Evolutionary conservation across 371 early-diverging fungal genomes (phyloP).

Genomic region (Mortierella sp.): DNA sequence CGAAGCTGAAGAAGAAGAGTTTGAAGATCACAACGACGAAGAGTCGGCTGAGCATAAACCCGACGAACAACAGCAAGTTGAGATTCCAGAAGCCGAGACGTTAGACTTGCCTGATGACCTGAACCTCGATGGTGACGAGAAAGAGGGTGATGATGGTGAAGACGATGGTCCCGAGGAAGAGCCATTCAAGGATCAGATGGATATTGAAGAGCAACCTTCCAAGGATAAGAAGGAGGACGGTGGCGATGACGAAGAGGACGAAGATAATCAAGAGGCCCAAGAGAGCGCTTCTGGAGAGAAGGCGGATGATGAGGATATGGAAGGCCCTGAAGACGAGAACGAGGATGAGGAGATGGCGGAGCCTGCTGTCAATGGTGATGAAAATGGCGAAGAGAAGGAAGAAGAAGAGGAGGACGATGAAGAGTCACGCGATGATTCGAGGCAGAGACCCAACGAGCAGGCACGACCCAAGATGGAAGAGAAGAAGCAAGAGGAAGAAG

Average conservation of each 20-base stretch:
- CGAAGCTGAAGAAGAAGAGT: slow-evolving; percentile 62
- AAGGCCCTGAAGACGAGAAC: slow-evolving; percentile 61
- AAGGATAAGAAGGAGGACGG: slow-evolving; percentile 62
- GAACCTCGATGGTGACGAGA: slow-evolving; percentile 58
- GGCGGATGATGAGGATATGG: slow-evolving; percentile 60
- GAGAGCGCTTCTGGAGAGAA: slow-evolving; percentile 58
- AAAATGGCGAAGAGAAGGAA: slow-evolving; percentile 60
- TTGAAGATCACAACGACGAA: slow-evolving; percentile 62
- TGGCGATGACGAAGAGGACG: slow-evolving; percentile 56
- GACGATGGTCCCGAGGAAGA: slow-evolving; percentile 64
- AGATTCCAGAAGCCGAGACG: slow-evolving; percentile 61
- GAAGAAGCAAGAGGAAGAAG: slow-evolving; percentile 60
- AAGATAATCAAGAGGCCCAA: slow-evolving; percentile 63
- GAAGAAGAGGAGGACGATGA: slow-evolving; percentile 63
- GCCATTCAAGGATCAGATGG: slow-evolving; percentile 59
- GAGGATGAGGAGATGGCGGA: slow-evolving; percentile 55
- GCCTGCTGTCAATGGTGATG: slow-evolving; percentile 56
- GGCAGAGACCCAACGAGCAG: slow-evolving; percentile 53
- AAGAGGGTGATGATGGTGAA: slow-evolving; percentile 51
- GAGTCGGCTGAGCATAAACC: slow-evolving; percentile 60
- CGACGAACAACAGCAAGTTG: slow-evolving; percentile 55
- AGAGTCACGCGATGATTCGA: slow-evolving; percentile 50
- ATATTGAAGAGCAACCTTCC: slow-evolving; percentile 53
- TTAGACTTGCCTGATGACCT: slow-evolving; percentile 61
- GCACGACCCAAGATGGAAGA: slow-evolving; percentile 44